Conservation (phyloP, 2,329 filamentous ascomycete species). For the Arthrobotrys pseudoclavata region DNA sequence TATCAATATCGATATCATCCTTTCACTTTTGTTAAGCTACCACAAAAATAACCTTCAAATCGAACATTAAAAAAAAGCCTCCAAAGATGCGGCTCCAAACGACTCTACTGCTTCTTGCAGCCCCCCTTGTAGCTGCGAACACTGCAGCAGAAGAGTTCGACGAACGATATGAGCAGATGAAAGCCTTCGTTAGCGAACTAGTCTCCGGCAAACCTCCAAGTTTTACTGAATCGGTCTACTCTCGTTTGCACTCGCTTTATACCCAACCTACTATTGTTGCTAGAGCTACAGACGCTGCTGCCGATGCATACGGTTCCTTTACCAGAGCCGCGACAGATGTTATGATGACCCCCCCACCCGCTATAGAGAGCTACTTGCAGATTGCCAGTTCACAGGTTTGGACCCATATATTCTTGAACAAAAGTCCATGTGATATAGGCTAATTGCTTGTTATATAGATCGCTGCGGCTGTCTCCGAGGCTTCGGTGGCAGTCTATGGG, state of each 20-base stretch:
- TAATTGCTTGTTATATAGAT: constrained; percentile 67
- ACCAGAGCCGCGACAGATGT: constrained; percentile 68
- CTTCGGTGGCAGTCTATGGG: constrained; percentile 72
- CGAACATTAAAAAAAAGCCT: neutral
- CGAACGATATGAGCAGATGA: constrained; percentile 76
- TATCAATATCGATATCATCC: constrained; percentile 3
- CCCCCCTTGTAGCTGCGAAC: constrained; percentile 41
- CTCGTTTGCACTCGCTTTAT: constrained; percentile 77
- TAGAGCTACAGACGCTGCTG: constrained; percentile 63
- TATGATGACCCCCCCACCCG: constrained; percentile 72
- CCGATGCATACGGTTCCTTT: constrained; percentile 68
- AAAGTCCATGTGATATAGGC: neutral
- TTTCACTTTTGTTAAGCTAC: neutral
- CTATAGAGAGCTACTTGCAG: constrained; percentile 72
- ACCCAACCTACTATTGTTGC: constrained; percentile 73
- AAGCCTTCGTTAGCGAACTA: constrained; percentile 80
- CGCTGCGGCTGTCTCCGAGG: constrained; percentile 72
- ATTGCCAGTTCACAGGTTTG: constrained; percentile 73
- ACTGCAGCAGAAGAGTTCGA: constrained; percentile 36
- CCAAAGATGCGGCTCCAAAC: constrained; percentile 46
- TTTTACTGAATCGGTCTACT: constrained; percentile 84
- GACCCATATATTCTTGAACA: neutral
- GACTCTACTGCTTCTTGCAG: constrained; percentile 39
- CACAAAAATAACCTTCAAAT: neutral
- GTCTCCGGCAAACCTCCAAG: constrained; percentile 82